Base-by-base conservation (phyloP, 139 green algal genomes). In the Chlamydomonas incerta region DNA sequence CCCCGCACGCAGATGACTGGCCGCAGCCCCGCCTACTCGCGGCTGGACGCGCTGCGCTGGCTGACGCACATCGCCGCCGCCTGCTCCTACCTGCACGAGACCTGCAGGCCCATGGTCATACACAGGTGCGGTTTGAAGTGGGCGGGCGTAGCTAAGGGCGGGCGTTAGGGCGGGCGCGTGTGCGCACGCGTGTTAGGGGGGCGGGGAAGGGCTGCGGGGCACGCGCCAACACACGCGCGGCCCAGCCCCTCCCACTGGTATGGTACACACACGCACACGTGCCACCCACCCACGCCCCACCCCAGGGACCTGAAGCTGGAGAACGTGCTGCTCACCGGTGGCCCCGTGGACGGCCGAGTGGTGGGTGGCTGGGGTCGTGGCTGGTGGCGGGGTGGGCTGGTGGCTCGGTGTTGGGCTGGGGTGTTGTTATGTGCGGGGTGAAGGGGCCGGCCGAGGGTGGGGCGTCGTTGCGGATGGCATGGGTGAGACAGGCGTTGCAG, bases 21-120 rank as follows among this genome's bases (percentile, higher is more conserved):
- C 65, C 35, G 24, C 58, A 29, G 26, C 10, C 28, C 73, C 3
- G 55, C 88, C 3, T 96, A 95, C 86, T 83, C 58, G 15, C 86
- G 86, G 33, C 35, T 60, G 2, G 88, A 96, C 33, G 95, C 95
- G 20, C 75, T 96, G 71, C 88, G 82, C 10, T 98, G 95, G 95
- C 73, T 87, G 28, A 65, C 89, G 26, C 85, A 94, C 69, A 84
- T 96, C 2, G 93, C 94, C 1, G 80, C 89, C 33, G 94, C 93
- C 6, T 81, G 96, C 82, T 37, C 92, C 74, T 97, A 97, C 92
- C 90, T 97, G 28, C 95, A 98, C 80, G 50, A 70, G 0, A 88
- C 93, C 35, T 94, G 91, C 70, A 74, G 83, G 6, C 93, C 95
- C 28, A 94, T 96, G 84, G 93, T 98, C 34, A 94, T 98, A 26